phyloP scores from a whole-genome alignment of 1,139 yeast genomes.

The Debaryomycetaceae sp. region DNA sequence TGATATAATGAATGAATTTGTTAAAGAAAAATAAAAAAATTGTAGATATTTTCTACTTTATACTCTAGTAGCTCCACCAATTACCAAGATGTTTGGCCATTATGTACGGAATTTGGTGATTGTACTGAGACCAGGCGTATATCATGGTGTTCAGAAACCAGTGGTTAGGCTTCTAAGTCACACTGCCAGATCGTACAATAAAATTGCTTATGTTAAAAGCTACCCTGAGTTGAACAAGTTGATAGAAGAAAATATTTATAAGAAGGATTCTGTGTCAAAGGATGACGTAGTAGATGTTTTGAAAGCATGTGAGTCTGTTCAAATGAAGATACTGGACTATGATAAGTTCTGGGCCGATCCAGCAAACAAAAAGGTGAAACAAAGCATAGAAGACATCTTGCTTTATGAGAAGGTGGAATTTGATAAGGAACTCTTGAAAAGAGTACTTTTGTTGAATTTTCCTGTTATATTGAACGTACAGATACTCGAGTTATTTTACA shows the following conservation, averaged over 20 bases:
- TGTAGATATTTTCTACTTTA: too few relatives aligned
- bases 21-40: background rate
- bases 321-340: slow-evolving; percentile 14
- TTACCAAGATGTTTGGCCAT: background rate
- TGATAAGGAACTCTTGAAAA: slow-evolving; percentile 21
- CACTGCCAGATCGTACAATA: background rate
- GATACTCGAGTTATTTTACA: slow-evolving; percentile 34
- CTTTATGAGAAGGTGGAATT: slow-evolving; percentile 18
- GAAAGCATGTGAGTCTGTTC: slow-evolving; percentile 20
- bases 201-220: slow-evolving; percentile 14
- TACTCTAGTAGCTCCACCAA: too few relatives aligned
- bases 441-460: slow-evolving; percentile 32
- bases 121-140: background rate
- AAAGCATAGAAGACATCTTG: slow-evolving; percentile 21
- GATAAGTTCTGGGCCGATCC: slow-evolving; percentile 24
- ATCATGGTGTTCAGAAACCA: too few relatives aligned
- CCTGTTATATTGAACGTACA: slow-evolving; percentile 28
- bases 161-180: background rate
- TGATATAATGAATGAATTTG: background rate
- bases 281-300: slow-evolving; percentile 18
- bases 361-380: slow-evolving; percentile 14
- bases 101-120: background rate
- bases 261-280: slow-evolving; percentile 2
- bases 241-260: slow-evolving; percentile 4
- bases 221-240: slow-evolving; percentile 10